Evolutionary conservation across 768 basidiomycete species (phyloP), one percentile per base, ranked within the genome.

Genomic region (Pilatotrama ljubarskyi): DNA sequence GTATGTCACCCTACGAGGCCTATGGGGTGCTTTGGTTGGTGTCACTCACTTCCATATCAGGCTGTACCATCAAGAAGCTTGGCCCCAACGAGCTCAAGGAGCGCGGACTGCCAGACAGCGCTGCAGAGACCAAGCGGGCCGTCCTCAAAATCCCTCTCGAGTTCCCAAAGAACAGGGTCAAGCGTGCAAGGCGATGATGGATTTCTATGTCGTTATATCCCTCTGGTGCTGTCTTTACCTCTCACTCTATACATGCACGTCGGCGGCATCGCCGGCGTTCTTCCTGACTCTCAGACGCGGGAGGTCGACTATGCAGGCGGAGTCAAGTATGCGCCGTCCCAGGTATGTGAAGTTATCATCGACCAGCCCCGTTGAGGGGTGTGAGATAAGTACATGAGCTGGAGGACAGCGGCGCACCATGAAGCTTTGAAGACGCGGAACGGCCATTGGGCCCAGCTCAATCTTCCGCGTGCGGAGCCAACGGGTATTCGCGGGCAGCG

Each of bases 121-220:
- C 82, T 2, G 85, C 80, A 8, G 82, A 82, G 37, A 80, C 80
- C 41, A 90, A 89, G 69, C 81, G 87, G 53, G 95, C 94, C 0
- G 76, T 88, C 0, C 78, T 98, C 55, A 83, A 75, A 42, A 82
- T 85, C 0, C 95, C 95, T 2, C 79, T 96, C 1, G 78, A 82
- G 61, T 97, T 97, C 75, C 95, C 94, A 0, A 91, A 90, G 68
- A 79, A 82, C 20, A 70, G 75, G 22, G 55, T 63, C 25, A 77
- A 68, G 63, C 74, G 76, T 52, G 72, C 74, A 11, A 61, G 63
- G 49, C 66, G 68, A 48, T 70, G 43, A 57, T 29, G 15, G 46
- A 17, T 32, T 7, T 15, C n/a, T 9, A 17, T 17, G 24, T 3
- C n/a, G 20, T 51, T 32, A 2, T 46, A 10, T 25, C 17, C 15